phyloP scores from a whole-genome alignment of 2,329 filamentous ascomycete genomes.

The Trichoderma polysporum region DNA sequence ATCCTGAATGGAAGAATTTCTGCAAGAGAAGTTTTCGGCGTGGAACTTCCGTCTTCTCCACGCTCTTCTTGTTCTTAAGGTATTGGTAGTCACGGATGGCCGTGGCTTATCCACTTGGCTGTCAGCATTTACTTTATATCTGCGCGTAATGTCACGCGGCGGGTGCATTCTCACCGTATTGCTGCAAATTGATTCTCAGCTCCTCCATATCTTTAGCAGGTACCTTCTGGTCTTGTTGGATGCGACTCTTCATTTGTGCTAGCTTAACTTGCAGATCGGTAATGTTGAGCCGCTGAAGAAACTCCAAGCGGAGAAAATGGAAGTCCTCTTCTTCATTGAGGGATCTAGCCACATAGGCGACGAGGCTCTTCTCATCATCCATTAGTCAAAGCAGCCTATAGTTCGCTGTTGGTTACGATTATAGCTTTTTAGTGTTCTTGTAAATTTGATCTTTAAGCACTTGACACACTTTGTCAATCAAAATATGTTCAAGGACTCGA shows the following conservation, averaged over 20 bases:
- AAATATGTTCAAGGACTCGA: too few species aligned
- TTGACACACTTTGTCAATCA: too few species aligned
- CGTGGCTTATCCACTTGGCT: background rate
- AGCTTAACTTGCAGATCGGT: background rate
- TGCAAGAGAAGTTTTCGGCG: background rate
- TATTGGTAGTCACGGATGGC: background rate
- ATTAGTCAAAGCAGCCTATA: too few species aligned
- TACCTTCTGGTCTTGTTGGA: background rate
- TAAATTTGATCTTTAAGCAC: too few species aligned
- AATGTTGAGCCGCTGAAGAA: background rate
- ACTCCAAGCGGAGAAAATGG: background rate
- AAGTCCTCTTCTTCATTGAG: background rate
- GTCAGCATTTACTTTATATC: background rate
- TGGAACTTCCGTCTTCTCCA: background rate
- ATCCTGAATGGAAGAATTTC: background rate
- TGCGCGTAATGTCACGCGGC: background rate
- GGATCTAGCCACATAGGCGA: background rate
- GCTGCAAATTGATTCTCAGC: background rate
- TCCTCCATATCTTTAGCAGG: background rate
- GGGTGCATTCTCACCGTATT: background rate
- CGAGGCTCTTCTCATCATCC: too few species aligned
- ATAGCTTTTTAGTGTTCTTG: too few species aligned
- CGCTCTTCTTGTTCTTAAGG: background rate
- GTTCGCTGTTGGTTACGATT: too few species aligned
- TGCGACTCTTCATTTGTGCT: background rate